Base-by-base conservation (phyloP, 208 protist species). In the Herpetomonas tarakana region DNA sequence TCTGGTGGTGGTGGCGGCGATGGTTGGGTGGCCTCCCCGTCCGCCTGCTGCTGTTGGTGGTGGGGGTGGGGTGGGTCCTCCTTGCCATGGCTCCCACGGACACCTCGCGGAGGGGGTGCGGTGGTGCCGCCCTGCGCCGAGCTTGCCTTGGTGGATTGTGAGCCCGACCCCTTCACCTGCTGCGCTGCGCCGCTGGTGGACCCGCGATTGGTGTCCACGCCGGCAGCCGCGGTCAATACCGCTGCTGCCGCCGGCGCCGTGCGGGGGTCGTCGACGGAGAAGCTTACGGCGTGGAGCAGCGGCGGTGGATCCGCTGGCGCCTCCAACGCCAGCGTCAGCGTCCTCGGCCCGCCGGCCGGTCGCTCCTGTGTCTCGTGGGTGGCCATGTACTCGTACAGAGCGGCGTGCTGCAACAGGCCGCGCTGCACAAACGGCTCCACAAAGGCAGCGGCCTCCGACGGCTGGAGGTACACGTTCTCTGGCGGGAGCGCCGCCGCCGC, bases 401-500 rank as follows among this genome's bases (percentile, higher is more conserved):
- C 47, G 3, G 76, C 64, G 69, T 94, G 87, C 31, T 74, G 56
- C 19, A 88, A 58, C 39, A 91, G 71, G 24, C 79, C 83, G 1
- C 67, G 58, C 49, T 56, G 41, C 19, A 87, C 58, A 58, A 87
- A 79, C 25, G 71, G 78, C 2, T 54, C 74, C 57, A 80, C 68
- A 49, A 91, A 84, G 6, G 52, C 28, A 7, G 60, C 58, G 0
- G 82, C 49, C 35, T 89, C 79, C 18, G 78, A 58, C 54, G 68
- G 71, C 0, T 56, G 68, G 22, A 94, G 68, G 51, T 84, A 91
- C 14, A 90, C 77, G 58, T 90, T 89, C 60, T 91, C 79, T 0
- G 69, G 52, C 18, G 83, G 83, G 30, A 88, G 61, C 1, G 76
- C 61, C 19, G 81, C 74, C n/a, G 74, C 58, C 24, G 61, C 60